Conservation (phyloP, 1,284 basidiomycete genomes). For the Cryptococcus jaspeensis region DNA sequence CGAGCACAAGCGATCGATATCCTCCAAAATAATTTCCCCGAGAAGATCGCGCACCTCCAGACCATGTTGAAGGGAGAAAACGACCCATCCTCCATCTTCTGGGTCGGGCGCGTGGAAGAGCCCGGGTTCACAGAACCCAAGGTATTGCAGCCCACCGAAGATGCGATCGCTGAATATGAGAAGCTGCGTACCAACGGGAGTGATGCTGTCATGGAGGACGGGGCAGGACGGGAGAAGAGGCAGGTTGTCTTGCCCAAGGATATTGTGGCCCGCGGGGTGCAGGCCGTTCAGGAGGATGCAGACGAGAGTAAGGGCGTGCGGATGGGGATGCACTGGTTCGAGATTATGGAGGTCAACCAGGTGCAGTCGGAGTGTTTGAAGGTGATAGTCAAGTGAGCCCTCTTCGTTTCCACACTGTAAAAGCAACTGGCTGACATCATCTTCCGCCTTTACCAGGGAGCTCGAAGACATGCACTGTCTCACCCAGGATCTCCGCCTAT, state of each 20-base stretch:
- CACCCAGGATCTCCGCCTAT: slow-evolving; percentile 27
- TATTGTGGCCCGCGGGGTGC: background rate
- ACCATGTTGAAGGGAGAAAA: slow-evolving; percentile 19
- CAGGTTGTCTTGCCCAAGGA: slow-evolving; percentile 6
- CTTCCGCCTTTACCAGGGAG: slow-evolving; percentile 22
- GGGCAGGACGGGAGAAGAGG: background rate
- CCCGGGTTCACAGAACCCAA: slow-evolving; percentile 13
- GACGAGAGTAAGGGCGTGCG: background rate
- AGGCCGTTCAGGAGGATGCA: background rate
- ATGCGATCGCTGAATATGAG: background rate
- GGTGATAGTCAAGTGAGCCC: slow-evolving; percentile 23
- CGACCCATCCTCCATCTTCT: slow-evolving; percentile 25
- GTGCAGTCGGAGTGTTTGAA: slow-evolving; percentile 17
- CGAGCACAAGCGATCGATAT: slow-evolving; percentile 25
- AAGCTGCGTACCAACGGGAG: background rate
- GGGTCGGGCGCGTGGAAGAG: slow-evolving; percentile 15
- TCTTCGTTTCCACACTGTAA: background rate
- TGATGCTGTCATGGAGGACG: background rate
- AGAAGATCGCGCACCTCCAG: slow-evolving; percentile 26
- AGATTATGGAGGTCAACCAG: slow-evolving; percentile 28
- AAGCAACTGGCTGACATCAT: background rate
- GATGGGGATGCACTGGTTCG: slow-evolving; percentile 34
- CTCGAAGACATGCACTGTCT: slow-evolving; percentile 26
- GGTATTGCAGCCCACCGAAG: slow-evolving; percentile 16
- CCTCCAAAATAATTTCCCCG: slow-evolving; percentile 29